These are phyloP conservation scores for Eucalyptus tenuipes DNA, from an alignment of 345 rosid genomes.

Conservation along the genomic window DNA sequence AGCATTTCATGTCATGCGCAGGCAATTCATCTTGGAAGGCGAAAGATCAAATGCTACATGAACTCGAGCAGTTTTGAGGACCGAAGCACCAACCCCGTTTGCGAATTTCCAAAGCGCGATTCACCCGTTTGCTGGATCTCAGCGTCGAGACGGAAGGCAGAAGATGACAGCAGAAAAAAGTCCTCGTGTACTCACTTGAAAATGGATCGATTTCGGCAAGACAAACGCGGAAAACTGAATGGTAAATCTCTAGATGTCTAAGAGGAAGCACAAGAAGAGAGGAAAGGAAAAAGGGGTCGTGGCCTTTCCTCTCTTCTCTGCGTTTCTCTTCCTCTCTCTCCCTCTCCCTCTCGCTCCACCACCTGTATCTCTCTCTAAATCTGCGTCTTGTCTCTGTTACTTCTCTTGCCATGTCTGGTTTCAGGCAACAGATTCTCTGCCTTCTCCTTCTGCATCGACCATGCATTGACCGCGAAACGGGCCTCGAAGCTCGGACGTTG, in stretches of 20 bases:
- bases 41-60: neutral
- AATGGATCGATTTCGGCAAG: neutral
- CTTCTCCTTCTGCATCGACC: neutral
- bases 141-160: neutral
- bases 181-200: neutral
- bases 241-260: neutral
- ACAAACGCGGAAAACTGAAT: neutral
- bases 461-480: neutral
- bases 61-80: neutral
- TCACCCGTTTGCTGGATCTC: neutral
- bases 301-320: neutral
- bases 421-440: neutral
- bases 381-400: neutral
- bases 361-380: neutral
- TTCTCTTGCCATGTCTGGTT: neutral
- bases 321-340: neutral
- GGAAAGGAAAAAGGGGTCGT: neutral
- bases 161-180: neutral
- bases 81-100: neutral
- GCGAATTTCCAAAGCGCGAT: neutral
- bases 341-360: neutral
- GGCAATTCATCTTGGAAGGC: neutral
- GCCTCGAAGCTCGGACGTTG: neutral
- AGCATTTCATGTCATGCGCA: neutral
- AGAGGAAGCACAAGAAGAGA: neutral